Evolutionary conservation across 495 filamentous ascomycete genomes (phyloP), one percentile per base, ranked within the genome.

Genomic region (Penicillium arizonense): DNA sequence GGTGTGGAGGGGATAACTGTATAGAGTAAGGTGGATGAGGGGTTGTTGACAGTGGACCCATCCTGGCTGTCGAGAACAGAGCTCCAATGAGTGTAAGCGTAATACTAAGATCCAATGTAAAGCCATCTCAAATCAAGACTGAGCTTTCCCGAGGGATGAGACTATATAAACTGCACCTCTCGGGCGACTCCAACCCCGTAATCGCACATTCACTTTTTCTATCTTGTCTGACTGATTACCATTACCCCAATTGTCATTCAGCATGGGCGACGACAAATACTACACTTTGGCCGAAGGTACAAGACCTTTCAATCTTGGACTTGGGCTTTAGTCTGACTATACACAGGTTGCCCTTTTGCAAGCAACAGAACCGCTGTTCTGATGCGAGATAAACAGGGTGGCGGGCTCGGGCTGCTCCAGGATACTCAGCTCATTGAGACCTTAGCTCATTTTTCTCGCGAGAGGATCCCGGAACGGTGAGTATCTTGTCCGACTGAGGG

Each of bases 381-480:
- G 26, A 55, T 73, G 50, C 67, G 63, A n/a, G 61, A 61, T 34
- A 39, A 44, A 4, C 47, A 56, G 1, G 61, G 68, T 3, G 70
- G 61, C 5, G 62, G 67, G 4, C 68, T 63, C 34, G 63, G 69
- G 4, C 51, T 74, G 0, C 55, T 74, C 6, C 65, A 65, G 21
- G 67, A 64, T 34, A 73, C 67, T 3, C 66, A 67, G 13, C 50
- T 79, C 10, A 71, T 79, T 33, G 77, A 80, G 47, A 71, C 74
- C 1, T 52, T 85, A 26, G 73, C 76, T 3, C 83, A 84, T 62
- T 85, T 85, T 57, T 74, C 79, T 44, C 76, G 81, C n/a, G 82
- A 86, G 50, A 61, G 72, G 35, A 75, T 74, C 35, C 71, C 69
- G 0, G 72, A 75, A 38, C 60, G 76, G 69, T 71, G 74, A 3